phyloP scores from a whole-genome alignment of 2,329 filamentous ascomycete species.

The Helotiales sp. region DNA sequence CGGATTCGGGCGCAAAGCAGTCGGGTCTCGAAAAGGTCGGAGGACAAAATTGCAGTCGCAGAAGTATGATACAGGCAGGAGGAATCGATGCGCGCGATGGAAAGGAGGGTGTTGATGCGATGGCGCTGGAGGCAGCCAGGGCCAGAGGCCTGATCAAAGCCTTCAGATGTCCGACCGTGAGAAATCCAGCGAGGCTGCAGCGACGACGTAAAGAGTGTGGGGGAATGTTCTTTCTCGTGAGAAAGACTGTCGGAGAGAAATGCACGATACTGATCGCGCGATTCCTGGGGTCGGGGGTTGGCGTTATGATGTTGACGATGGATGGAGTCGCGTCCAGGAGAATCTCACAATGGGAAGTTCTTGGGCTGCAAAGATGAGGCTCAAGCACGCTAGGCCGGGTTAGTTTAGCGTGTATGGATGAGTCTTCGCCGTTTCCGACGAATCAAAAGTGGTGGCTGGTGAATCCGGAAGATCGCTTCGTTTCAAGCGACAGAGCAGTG shows the following conservation, averaged over 20 bases:
- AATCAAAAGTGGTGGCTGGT: background rate
- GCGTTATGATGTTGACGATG: constrained; percentile 22
- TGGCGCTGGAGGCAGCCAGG: constrained; percentile 42
- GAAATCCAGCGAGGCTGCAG: constrained; percentile 32
- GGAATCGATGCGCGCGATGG: constrained; percentile 35
- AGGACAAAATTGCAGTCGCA: constrained; percentile 21
- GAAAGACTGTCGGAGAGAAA: constrained; percentile 42
- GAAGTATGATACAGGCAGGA: constrained; percentile 25
- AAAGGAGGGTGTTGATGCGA: constrained; percentile 37
- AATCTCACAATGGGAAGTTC: constrained; percentile 4
- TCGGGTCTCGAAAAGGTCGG: constrained; percentile 33
- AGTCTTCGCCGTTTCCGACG: background rate
- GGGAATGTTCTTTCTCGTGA: constrained; percentile 38
- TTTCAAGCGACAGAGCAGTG: constrained; percentile 1
- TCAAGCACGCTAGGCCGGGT: background rate
- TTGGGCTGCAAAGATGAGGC: background rate
- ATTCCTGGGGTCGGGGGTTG: constrained; percentile 36
- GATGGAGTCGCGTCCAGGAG: constrained; percentile 17
- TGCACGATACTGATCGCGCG: constrained; percentile 43
- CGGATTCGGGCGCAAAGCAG: constrained; percentile 32
- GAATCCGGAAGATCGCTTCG: background rate
- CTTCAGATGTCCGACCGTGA: constrained; percentile 34
- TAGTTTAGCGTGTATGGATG: constrained; percentile 6
- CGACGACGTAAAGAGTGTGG: constrained; percentile 36
- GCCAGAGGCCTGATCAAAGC: constrained; percentile 39